Evolutionary conservation across 1,284 basidiomycete species (phyloP), one percentile per base, ranked within the genome.

Genomic region (Inonotus hispidus): DNA sequence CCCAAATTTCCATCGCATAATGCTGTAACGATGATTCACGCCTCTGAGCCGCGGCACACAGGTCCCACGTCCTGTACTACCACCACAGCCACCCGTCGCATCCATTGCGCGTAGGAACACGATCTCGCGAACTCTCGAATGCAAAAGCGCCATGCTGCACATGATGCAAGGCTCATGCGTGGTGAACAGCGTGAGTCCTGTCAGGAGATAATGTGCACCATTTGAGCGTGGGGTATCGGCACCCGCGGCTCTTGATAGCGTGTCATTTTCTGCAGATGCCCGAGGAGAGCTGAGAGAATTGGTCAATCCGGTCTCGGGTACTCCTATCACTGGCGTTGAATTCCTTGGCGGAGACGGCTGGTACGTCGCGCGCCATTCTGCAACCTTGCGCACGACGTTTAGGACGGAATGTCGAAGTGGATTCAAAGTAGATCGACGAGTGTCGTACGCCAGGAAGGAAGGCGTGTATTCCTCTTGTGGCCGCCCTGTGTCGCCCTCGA

Each of bases 151-250:
- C 95, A 98, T 98, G 66, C 86, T 84, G 71, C 95, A 98, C 90
- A 97, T 93, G 61, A 97, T 82, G 68, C 95, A 98, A 2, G 95
- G 95, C 68, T 98, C 95, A 72, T 98, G 95, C 1, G 92, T 92
- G 55, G 85, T 83, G 75, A 97, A 97, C 23, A 97, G 76, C 1
- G 86, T 85, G 27, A 87, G 80, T 0, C 84, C 84, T 0, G 93
- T 97, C 41, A 97, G 79, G 35, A 97, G 85, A 73, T 97, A 98
- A 70, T 89, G 87, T 2, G 83, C 77, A 13, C 89, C 88, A 68
- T 90, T 92, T 29, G 23, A 19, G 3, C 53, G 62, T 45, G 54
- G 50, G 29, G 25, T 56, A 0, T 55, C 59, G 25, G 63, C 46
- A 23, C 25, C 21, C 41, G 25, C 39, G 16, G 23, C 19, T n/a